These are phyloP conservation scores for Colletotrichum zoysiae DNA, from an alignment of 2,329 filamentous ascomycete species.

Conservation along the genomic window DNA sequence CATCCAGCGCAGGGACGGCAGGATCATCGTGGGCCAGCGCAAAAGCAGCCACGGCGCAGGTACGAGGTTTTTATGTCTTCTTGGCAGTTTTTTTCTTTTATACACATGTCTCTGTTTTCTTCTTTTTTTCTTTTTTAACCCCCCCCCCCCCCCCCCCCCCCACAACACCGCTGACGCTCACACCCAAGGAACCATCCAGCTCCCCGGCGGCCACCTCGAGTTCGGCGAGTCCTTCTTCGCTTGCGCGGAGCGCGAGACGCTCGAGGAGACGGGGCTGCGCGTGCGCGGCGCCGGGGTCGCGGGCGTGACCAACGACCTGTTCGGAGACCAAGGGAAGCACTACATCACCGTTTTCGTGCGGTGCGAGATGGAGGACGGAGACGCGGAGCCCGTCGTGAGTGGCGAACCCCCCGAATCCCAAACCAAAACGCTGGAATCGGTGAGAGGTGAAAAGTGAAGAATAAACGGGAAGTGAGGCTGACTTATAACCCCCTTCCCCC, in stretches of 20 bases:
- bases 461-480: not conserved
- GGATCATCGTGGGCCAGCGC: slow-evolving; percentile 62
- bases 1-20: slow-evolving; percentile 57
- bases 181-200: slow-evolving; percentile 69
- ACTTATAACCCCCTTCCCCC: not conserved
- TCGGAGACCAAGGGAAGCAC: slow-evolving; percentile 71
- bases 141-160: no score
- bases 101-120: not conserved
- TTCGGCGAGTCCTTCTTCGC: slow-evolving; percentile 71
- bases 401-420: not conserved
- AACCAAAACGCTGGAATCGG: no score
- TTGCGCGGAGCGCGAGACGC: slow-evolving; percentile 75
- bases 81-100: not conserved
- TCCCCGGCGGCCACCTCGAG: slow-evolving; percentile 83
- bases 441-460: no score
- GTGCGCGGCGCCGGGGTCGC: slow-evolving; percentile 66
- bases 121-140: no score
- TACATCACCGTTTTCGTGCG: slow-evolving; percentile 81
- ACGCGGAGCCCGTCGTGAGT: slow-evolving; percentile 56
- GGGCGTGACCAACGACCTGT: slow-evolving; percentile 76
- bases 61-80: slow-evolving; percentile 45
- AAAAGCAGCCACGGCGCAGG: slow-evolving; percentile 63
- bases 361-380: slow-evolving; percentile 61
- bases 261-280: slow-evolving; percentile 77
- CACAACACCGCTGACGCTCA: not conserved